Evolutionary conservation across 2,329 filamentous ascomycete species (phyloP), one percentile per base, ranked within the genome.

Genomic region (Lasiodiplodia sp.): DNA sequence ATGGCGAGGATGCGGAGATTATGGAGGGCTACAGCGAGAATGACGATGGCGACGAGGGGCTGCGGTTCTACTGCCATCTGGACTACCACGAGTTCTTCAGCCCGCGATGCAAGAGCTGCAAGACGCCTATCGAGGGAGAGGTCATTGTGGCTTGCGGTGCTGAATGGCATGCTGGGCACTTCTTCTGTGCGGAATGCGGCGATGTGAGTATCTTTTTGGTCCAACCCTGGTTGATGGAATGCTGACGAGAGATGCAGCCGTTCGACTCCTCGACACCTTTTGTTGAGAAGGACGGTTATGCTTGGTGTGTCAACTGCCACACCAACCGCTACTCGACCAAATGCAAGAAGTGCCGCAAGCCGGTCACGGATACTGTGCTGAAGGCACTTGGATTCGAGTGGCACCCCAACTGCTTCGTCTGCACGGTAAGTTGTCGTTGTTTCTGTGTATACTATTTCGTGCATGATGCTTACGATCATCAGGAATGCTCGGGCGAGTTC

Each of bases 181-280:
- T 99, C 83, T 99, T 99, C 87, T 99, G 96, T 77, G 96, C 96
- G 52, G 94, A 99, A 84, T 99, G 96, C 78, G 96, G 96, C 73
- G 95, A 99, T 82, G 82, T 84, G 79, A 69, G 81, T 74, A 51
- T 60, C 23, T 21, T 12, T 12, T 1, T 23, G 16, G 16, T 47
- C 16, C 23, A 18, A 6, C 18, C 2, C 47, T 28, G 4, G 16
- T 58, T 28, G 31, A 10, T 12, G 16, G 3, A 31, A 23, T 67
- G 44, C 69, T 75, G 70, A 74, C 57, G 23, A 51, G 4, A 16
- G 18, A 23, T 38, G 69, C 65, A 84, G 82, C 88, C 88, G 0
- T 91, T 91, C 72, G 85, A 87, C 71, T 80, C 83, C 0, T 79
- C 78, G 3, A 90, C 85, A 11, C 95, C 96, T 0, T 99, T 99